Evolutionary conservation across 2,329 filamentous ascomycete species (phyloP).

Genomic region (Exophiala sideris): DNA sequence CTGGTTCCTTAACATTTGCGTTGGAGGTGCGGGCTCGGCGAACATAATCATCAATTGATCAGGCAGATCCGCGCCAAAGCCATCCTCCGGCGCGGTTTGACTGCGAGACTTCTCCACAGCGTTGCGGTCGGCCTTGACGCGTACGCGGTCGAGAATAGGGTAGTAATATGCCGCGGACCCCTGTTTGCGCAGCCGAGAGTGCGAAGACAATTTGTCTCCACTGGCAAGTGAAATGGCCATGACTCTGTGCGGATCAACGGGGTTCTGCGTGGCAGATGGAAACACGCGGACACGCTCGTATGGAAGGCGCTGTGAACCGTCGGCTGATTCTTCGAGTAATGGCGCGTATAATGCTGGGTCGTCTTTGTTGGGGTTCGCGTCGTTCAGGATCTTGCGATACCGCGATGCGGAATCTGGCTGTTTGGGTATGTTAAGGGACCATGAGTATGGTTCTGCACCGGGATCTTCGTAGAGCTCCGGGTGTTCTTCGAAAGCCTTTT

Average conservation of each 20-base stretch:
- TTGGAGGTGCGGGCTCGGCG: slow-evolving; percentile 43
- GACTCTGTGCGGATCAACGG: slow-evolving; percentile 54
- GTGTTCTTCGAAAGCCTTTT: slow-evolving; percentile 48
- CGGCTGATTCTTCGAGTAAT: slow-evolving; percentile 38
- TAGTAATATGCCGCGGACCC: slow-evolving; percentile 60
- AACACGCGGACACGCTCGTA: slow-evolving; percentile 57
- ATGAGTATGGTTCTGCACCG: slow-evolving; percentile 54
- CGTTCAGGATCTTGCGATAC: slow-evolving; percentile 56
- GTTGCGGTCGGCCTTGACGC: slow-evolving; percentile 50
- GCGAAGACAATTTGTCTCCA: slow-evolving; percentile 33
- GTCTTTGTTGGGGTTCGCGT: slow-evolving; percentile 52
- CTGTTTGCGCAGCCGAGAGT: slow-evolving; percentile 35
- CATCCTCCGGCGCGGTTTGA: slow-evolving; percentile 37
- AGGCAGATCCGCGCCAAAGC: slow-evolving; percentile 35
- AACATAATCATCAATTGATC: slow-evolving; percentile 52
- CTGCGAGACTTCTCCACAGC: slow-evolving; percentile 36
- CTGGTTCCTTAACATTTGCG: slow-evolving; percentile 34
- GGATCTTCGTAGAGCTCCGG: slow-evolving; percentile 50
- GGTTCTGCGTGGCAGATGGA: slow-evolving; percentile 54
- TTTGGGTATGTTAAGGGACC: slow-evolving; percentile 58
- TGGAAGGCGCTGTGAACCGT: slow-evolving; percentile 34
- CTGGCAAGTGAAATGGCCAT: slow-evolving; percentile 59
- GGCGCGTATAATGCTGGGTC: slow-evolving; percentile 49
- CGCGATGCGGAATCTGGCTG: slow-evolving; percentile 45
- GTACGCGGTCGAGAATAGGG: slow-evolving; percentile 44